Percentiles rank a stretch among this genome's conserved stretches.
phyloP scores from a whole-genome alignment of 371 early-diverging fungal genomes.

The Homolaphlyctis polyrhiza region DNA sequence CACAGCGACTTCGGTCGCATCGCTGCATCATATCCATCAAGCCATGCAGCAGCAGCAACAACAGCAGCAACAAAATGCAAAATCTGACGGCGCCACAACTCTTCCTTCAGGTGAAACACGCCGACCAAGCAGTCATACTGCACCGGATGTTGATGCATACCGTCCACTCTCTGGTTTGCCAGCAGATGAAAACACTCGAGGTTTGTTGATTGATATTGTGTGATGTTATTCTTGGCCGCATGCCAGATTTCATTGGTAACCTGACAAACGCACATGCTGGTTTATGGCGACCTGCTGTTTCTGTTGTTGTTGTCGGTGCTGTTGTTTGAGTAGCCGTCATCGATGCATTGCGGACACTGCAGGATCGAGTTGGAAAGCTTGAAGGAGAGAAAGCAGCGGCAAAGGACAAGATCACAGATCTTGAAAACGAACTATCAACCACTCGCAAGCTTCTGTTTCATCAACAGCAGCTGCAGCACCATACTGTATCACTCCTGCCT shows the following conservation, averaged over 20 bases:
- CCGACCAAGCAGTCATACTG: neutral
- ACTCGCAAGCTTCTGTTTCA: conserved; percentile 20
- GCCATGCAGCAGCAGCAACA: neutral
- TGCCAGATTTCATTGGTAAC: too few species aligned
- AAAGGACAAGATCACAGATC: conserved; percentile 22
- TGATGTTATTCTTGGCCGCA: neutral
- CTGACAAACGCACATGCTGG: neutral
- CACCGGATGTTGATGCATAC: neutral
- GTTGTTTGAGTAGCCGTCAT: conserved; percentile 33
- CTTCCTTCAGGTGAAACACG: neutral
- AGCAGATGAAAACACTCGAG: conserved; percentile 17
- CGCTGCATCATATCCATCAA: too few species aligned
- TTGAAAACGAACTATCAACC: conserved; percentile 32
- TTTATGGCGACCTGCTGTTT: neutral
- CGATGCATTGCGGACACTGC: conserved; percentile 35
- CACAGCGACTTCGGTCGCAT: too few species aligned
- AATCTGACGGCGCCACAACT: neutral
- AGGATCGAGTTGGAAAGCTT: conserved; percentile 30
- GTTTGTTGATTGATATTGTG: conserved; percentile 4
- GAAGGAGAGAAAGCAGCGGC: conserved; percentile 37
- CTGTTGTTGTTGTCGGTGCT: too few species aligned
- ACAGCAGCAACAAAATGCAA: too few species aligned
- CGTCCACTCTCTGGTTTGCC: conserved; percentile 7
- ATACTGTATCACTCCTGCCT: neutral
- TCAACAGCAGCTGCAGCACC: conserved; percentile 4